Conservation (phyloP, 331 rosid genomes). For the Quercus lobata region DNA sequence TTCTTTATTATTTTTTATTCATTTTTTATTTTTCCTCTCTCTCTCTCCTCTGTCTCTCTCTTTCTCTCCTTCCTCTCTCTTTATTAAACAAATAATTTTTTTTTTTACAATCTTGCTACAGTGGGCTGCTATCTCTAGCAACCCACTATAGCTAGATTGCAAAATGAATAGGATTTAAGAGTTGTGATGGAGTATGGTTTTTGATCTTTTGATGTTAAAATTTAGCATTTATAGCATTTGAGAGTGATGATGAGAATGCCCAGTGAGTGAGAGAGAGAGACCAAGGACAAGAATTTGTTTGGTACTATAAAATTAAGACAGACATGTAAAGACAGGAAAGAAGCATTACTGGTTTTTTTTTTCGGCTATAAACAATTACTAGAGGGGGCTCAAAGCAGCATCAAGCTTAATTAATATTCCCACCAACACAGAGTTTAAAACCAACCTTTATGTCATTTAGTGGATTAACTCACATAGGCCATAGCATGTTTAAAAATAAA, state of each 20-base stretch:
- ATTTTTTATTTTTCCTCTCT: no score
- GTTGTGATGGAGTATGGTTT: no score
- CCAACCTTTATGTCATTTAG: not conserved
- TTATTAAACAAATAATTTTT: no score
- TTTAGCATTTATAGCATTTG: not conserved
- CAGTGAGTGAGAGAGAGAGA: slow-evolving; percentile 1
- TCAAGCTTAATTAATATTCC: not conserved
- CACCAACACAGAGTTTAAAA: not conserved
- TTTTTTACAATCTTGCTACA: no score
- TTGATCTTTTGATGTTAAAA: no score
- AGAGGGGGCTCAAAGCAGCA: not conserved
- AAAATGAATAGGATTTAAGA: no score
- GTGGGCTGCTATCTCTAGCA: no score
- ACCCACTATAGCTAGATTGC: no score
- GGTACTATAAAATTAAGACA: not conserved
- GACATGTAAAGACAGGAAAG: slow-evolving; percentile 9
- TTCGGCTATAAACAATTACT: not conserved
- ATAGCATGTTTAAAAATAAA: not conserved
- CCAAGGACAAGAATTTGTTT: not conserved
- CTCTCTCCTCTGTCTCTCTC: no score
- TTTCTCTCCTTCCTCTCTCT: no score
- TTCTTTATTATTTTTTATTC: no score
- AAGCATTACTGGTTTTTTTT: not conserved
- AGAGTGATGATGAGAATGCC: no score
- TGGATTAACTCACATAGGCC: not conserved